A percentile compares a stretch with the other conserved stretches of the same genome.
phyloP scores from a whole-genome alignment of 768 basidiomycete species.

The Lactarius hatsudake region DNA sequence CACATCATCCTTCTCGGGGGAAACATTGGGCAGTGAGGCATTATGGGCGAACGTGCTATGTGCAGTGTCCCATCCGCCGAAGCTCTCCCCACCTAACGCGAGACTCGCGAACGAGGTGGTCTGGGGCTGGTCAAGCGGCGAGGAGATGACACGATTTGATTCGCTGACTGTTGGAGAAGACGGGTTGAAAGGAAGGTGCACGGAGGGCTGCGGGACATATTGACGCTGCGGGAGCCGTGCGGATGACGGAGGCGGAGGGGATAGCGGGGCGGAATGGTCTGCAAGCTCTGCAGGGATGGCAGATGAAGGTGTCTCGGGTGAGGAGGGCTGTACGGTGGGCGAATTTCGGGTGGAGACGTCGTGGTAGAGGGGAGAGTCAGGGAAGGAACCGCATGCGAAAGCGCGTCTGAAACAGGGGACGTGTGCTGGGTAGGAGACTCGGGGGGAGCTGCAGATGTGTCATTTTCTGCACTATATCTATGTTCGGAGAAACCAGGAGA shows the following conservation, averaged over 20 bases:
- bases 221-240: slow-evolving; percentile 27
- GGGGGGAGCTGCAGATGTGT: slow-evolving; percentile 12
- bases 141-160: slow-evolving; percentile 27
- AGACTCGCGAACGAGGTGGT: slow-evolving; percentile 43
- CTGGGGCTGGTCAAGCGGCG: slow-evolving; percentile 35
- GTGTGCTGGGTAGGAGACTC: slow-evolving; percentile 31
- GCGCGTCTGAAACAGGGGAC: slow-evolving; percentile 16
- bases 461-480: slow-evolving; percentile 44
- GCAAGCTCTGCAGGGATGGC: background rate
- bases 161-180: slow-evolving; percentile 10
- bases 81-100: slow-evolving; percentile 46
- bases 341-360: slow-evolving; percentile 15
- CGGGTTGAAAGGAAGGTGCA: slow-evolving; percentile 3
- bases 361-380: slow-evolving; percentile 29
- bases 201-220: slow-evolving; percentile 20
- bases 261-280: slow-evolving; percentile 22
- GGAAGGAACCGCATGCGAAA: slow-evolving; percentile 26
- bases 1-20: slow-evolving; percentile 22
- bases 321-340: slow-evolving; percentile 6
- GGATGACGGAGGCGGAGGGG: slow-evolving; percentile 22
- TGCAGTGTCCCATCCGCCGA: slow-evolving; percentile 49
- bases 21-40: slow-evolving; percentile 31
- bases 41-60: slow-evolving; percentile 31
- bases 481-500: slow-evolving; percentile 46
- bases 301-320: slow-evolving; percentile 20